Base-by-base conservation (phyloP, 352 stramenopile genomes). In the Phytopythium chamaehyphon region DNA sequence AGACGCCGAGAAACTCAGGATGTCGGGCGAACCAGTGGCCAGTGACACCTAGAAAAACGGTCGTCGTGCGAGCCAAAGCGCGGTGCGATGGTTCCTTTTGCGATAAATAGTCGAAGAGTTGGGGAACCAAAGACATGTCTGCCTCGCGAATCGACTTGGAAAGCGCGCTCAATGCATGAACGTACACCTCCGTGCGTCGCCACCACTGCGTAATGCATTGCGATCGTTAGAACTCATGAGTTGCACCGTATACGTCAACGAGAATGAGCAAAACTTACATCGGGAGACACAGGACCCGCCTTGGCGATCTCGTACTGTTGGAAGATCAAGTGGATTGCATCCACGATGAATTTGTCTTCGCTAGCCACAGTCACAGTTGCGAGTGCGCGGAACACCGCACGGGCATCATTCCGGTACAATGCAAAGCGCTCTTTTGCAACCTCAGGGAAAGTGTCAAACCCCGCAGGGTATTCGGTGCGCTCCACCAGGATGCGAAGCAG, bases 101-200 rank as follows among this genome's bases (percentile, higher is more conserved):
- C 28, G 82, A 83, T 64, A 92, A 79, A 47, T 60, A 76, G 37
- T 88, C 76, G 46, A 92, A 92, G 15, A 92, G 61, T 50, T 69
- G 76, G 12, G 82, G 82, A 33, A 92, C 62, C 18, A 90, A 61
- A 50, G 60, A 87, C n/a, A 77, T 79, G 48, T 92, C 82, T 56
- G 84, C 82, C 45, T 90, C 73, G 12, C 79, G 73, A 49, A 92
- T 73, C 21, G 77, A 92, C 70, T 90, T 92, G 47, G 82, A 89
- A 40, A 92, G 40, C 18, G 82, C 82, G 61, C 79, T 92, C 38
- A 92, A 64, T 33, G 82, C 79, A 24, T 92, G 82, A 8, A 92
- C 79, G 51, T 89, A 90, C n/a, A 92, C 82, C 62, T 92, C 82
- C 1, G 76, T 88, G 43, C 66, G 71, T 38, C 69, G 66, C 79